A percentile compares a stretch with the other conserved stretches of the same genome.
Conservation (phyloP, 768 basidiomycete genomes). For the Phlegmacium glaucopus region DNA sequence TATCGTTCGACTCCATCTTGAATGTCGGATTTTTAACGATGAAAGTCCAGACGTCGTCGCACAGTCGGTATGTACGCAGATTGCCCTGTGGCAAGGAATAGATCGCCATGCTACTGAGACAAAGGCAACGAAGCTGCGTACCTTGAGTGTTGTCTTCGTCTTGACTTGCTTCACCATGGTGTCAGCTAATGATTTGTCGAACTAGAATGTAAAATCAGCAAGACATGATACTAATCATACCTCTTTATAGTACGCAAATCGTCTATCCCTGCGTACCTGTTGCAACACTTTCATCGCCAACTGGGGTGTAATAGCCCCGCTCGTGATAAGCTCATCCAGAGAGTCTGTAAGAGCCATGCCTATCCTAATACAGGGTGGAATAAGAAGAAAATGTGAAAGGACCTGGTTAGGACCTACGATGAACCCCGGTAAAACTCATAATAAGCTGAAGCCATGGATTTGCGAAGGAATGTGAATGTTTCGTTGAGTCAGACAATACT, state of each 20-base stretch:
- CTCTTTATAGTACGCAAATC: too few species aligned
- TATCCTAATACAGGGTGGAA: conserved; percentile 51
- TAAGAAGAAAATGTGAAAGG: not conserved
- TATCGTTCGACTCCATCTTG: conserved; percentile 92
- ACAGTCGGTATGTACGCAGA: conserved; percentile 86
- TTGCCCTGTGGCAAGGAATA: conserved; percentile 57
- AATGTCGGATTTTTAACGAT: conserved; percentile 90
- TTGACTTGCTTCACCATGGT: conserved; percentile 93
- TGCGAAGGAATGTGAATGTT: too few species aligned
- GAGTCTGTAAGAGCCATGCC: conserved; percentile 98
- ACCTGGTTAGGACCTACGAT: conserved; percentile 54
- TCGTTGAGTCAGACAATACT: too few species aligned
- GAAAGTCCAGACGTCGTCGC: conserved; percentile 99
- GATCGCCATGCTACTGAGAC: not conserved
- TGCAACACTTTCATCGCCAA: conserved; percentile 98
- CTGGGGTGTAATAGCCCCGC: conserved; percentile 95
- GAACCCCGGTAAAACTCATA: conserved; percentile 93
- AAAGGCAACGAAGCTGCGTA: conserved; percentile 25
- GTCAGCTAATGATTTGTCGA: conserved; percentile 93
- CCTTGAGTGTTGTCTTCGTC: conserved; percentile 91
- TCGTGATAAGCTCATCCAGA: conserved; percentile 96
- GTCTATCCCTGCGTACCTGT: conserved; percentile 55
- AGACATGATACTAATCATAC: not conserved
- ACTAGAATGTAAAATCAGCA: conserved; percentile 45
- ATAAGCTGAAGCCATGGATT: conserved; percentile 72